These are phyloP conservation scores for Neophaeococcomyces aloes DNA, from an alignment of 2,329 filamentous ascomycete genomes.

Conservation along the genomic window DNA sequence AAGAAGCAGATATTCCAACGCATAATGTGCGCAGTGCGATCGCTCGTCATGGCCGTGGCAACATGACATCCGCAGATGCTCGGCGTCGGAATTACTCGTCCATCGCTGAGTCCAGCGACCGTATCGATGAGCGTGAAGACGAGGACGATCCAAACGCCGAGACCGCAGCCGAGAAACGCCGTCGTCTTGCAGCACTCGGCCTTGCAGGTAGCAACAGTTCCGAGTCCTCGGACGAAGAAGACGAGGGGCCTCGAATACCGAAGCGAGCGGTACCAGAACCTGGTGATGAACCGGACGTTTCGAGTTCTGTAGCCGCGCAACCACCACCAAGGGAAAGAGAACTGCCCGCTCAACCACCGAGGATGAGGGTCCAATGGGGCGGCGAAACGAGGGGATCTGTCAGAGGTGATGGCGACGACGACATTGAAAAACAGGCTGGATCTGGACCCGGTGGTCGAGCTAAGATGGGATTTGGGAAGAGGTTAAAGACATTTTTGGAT, in stretches of 20 bases:
- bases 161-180: slow-evolving; percentile 37
- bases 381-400: slow-evolving; percentile 24
- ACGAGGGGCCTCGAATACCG: slow-evolving; percentile 14
- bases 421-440: slow-evolving; percentile 5
- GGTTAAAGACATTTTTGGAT: slow-evolving; percentile 5
- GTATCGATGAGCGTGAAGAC: slow-evolving; percentile 11
- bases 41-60: slow-evolving; percentile 26
- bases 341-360: slow-evolving; percentile 22
- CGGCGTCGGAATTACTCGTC: slow-evolving; percentile 29
- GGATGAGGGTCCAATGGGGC: slow-evolving; percentile 30
- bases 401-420: slow-evolving; percentile 22
- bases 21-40: slow-evolving; percentile 31
- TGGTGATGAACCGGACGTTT: slow-evolving; percentile 5
- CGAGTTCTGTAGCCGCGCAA: background rate
- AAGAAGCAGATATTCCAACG: slow-evolving; percentile 20
- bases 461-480: background rate
- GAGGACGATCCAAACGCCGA: slow-evolving; percentile 29
- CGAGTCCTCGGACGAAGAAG: slow-evolving; percentile 19
- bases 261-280: slow-evolving; percentile 17
- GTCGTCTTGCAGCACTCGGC: slow-evolving; percentile 36
- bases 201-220: slow-evolving; percentile 17
- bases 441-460: background rate
- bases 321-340: background rate
- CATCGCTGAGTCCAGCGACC: slow-evolving; percentile 14
- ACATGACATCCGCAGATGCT: slow-evolving; percentile 29